Percentiles rank a stretch among this genome's conserved stretches.
Evolutionary conservation across 2,329 filamentous ascomycete genomes (phyloP).

Genomic region (Clarireedia homoeocarpa): DNA sequence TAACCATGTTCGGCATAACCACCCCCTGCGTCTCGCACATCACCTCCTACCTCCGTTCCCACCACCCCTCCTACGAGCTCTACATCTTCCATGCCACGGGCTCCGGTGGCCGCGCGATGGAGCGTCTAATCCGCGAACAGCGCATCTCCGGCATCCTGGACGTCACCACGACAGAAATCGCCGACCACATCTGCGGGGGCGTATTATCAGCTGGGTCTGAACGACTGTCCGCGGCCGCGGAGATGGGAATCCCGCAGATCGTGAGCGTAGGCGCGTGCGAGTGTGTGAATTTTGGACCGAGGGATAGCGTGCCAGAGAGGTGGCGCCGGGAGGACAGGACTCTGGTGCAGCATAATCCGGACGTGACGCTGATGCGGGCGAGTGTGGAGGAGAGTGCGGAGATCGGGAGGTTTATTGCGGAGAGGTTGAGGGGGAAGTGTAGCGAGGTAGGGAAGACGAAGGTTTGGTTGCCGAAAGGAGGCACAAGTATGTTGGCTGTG

Average conservation of each 20-base stretch:
- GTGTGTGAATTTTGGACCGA: conserved; percentile 45
- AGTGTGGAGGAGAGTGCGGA: conserved; percentile 45
- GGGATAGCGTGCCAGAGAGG: conserved; percentile 44
- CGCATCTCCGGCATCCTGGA: conserved; percentile 60
- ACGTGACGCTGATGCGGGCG: conserved; percentile 59
- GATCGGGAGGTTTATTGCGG: conserved; percentile 48
- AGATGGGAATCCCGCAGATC: conserved; percentile 49
- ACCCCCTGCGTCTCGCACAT: conserved; percentile 55
- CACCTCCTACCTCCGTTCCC: conserved; percentile 37
- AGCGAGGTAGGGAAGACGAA: conserved; percentile 37
- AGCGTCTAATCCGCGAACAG: conserved; percentile 49
- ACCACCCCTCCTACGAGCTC: conserved; percentile 41
- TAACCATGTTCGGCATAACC: conserved; percentile 71
- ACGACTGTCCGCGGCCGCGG: conserved; percentile 49
- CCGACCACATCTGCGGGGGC: conserved; percentile 55
- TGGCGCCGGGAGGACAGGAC: conserved; percentile 37
- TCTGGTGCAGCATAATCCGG: conserved; percentile 58
- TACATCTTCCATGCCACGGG: conserved; percentile 66
- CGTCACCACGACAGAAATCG: conserved; percentile 64
- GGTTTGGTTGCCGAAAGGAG: conserved; percentile 52
- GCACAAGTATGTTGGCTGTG: conserved; percentile 52
- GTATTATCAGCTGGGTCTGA: conserved; percentile 50
- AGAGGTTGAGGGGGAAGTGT: conserved; percentile 39
- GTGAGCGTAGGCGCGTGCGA: conserved; percentile 40
- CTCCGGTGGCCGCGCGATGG: conserved; percentile 61